These are phyloP conservation scores for Vanderwaltozyma tropicalis DNA, from an alignment of 805 yeast species.

Conservation along the genomic window DNA sequence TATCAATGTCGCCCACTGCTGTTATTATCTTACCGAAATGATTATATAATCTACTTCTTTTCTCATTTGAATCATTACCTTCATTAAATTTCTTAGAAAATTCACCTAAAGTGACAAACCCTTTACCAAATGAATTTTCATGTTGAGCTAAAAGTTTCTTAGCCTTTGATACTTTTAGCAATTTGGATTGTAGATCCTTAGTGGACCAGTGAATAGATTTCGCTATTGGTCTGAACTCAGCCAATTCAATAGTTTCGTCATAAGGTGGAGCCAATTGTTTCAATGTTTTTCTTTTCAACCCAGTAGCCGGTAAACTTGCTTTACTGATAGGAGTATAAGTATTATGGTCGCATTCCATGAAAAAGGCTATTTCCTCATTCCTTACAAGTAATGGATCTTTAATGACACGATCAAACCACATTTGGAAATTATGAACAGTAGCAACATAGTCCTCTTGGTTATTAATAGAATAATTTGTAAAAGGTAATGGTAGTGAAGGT, in stretches of 20 bases:
- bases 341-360: conserved; percentile 68
- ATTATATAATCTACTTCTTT: conserved; percentile 46
- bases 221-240: conserved; percentile 77
- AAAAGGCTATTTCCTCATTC: conserved; percentile 80
- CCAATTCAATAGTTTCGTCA: conserved; percentile 73
- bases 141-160: conserved; percentile 43
- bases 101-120: conserved; percentile 22
- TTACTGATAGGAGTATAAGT: conserved; percentile 40
- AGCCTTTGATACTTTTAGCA: conserved; percentile 44
- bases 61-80: neutral
- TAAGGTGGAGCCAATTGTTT: conserved; percentile 89
- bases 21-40: conserved; percentile 60
- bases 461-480: conserved; percentile 71
- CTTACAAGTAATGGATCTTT: conserved; percentile 69
- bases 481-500: conserved; percentile 72
- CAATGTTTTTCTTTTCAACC: conserved; percentile 76
- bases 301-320: conserved; percentile 38
- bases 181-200: conserved; percentile 39
- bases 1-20: conserved; percentile 64
- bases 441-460: conserved; percentile 68
- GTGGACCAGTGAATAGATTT: conserved; percentile 59
- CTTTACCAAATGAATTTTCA: conserved; percentile 42
- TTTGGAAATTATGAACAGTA: conserved; percentile 53
- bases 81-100: conserved; percentile 4
- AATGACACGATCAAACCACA: conserved; percentile 74